Conservation (phyloP, 768 basidiomycete species). For the Holtermanniella nyarrowii region DNA sequence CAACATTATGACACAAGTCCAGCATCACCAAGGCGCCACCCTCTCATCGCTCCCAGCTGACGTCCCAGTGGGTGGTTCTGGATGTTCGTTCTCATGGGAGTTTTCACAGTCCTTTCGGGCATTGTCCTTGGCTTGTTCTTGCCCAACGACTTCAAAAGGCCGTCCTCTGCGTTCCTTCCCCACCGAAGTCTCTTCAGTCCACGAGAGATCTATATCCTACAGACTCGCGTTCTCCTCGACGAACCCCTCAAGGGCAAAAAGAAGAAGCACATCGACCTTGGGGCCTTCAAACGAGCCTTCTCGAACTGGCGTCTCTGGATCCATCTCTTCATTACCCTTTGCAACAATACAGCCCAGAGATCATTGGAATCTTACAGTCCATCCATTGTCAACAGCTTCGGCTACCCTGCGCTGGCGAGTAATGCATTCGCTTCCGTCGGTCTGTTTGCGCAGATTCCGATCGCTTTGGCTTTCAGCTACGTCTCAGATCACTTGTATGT, state of each 20-base stretch:
- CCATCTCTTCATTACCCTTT: constrained; percentile 6
- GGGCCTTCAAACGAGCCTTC: constrained; percentile 1
- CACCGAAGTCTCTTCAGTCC: constrained; percentile 8
- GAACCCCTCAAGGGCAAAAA: constrained; percentile 16
- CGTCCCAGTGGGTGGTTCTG: neutral
- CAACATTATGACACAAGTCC: no score
- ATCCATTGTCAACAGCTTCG: constrained; percentile 12
- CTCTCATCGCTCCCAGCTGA: no score
- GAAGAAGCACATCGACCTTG: constrained; percentile 3
- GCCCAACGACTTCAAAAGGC: constrained; percentile 10
- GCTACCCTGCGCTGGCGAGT: constrained; percentile 6
- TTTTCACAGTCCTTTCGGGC: constrained; percentile 7
- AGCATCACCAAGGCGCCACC: no score
- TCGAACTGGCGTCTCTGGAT: constrained; percentile 7
- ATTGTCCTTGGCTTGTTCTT: constrained; percentile 15
- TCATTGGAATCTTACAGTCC: constrained; percentile 11
- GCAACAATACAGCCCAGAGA: neutral
- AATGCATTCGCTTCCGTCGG: constrained; percentile 18
- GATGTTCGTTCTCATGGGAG: constrained; percentile 10
- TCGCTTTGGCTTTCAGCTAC: constrained; percentile 9
- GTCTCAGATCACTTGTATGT: constrained; percentile 1
- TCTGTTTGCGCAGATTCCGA: constrained; percentile 9
- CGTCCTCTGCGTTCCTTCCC: constrained; percentile 8
- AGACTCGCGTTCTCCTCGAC: constrained; percentile 11
- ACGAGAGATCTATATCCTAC: constrained; percentile 17